Base-by-base conservation (phyloP, 78 protist species). In the Chrysochromulina tobinii region DNA sequence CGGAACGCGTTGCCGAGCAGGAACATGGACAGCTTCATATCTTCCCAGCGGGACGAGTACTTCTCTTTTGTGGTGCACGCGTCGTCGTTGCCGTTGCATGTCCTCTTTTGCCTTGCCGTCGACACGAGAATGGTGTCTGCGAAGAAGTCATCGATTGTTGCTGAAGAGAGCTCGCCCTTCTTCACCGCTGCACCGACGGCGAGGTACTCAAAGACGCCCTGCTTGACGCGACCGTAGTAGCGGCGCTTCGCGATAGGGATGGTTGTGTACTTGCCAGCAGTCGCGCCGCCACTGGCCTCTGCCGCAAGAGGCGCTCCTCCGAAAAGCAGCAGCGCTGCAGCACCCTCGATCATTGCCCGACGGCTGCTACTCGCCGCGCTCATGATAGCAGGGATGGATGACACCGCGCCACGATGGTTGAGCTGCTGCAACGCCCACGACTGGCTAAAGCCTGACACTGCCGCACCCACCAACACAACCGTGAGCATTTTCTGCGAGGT, bases 1-100 rank as follows among this genome's bases (percentile, higher is more conserved):
- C 87, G 87, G 64, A 79, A 79, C 6, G 87, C 87, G 87, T 79
- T 79, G 87, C 87, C 87, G 6, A 79, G 87, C 14, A 79, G 87
- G 48, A 54, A 79, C 79, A 25, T 69, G 79, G 73, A 14, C 14
- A 67, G 73, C 73, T 67, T 8, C 73, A 67, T 25, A 18, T 67
- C 73, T n/a, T 53, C 87, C 87, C 87, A 79, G 87, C 87, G 87
- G 50, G 87, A 79, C 9, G 64, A 14, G 64, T 2, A 8, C 18
- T 54, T 17, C 61, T 79, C 87, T 17, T 53, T 17, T 8, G 20
- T 12, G 18, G 0, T 4, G 87, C 87, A 79, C 21, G 0, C 0
- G n/a, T 15, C 27, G 3, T 3, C 38, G 48, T 2, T 17, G 12
- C 64, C 64, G 1, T 1, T 2, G 64, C 87, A 79, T 15, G 0